These are phyloP conservation scores for Hepatocystis sp. DNA, from an alignment of 169 alveolate species.

Conservation along the genomic window DNA sequence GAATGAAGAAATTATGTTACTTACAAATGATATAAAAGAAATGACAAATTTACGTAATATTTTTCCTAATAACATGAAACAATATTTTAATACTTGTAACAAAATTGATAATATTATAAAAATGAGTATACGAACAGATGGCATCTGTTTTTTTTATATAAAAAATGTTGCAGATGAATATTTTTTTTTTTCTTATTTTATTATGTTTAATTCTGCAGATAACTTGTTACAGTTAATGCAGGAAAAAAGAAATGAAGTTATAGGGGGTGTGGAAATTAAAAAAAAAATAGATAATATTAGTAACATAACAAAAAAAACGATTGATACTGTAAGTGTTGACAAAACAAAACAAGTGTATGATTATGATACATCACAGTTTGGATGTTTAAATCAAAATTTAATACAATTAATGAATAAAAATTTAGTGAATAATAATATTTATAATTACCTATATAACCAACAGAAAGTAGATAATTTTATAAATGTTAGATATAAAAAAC, in stretches of 20 bases:
- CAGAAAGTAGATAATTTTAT: no score
- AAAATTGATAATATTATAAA: conserved; percentile 76
- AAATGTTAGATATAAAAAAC: no score
- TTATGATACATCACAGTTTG: neutral
- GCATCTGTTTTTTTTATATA: conserved; percentile 73
- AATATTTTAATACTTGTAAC: conserved; percentile 71
- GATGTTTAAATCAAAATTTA: neutral
- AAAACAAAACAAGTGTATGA: neutral
- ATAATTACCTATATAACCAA: no score
- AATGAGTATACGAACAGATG: conserved; percentile 62
- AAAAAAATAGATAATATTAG: neutral
- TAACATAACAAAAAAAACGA: no score
- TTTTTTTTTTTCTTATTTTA: conserved; percentile 68
- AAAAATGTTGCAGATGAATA: conserved; percentile 30
- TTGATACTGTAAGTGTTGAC: neutral
- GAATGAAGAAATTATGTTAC: neutral
- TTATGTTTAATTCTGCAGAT: conserved; percentile 55
- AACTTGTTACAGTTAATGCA: conserved; percentile 45
- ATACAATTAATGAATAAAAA: no score
- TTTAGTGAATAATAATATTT: neutral
- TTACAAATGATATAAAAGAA: conserved; percentile 61
- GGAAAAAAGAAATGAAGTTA: neutral
- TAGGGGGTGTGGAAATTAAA: neutral
- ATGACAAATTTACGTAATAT: conserved; percentile 31
- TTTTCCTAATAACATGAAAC: conserved; percentile 33